phyloP scores from a whole-genome alignment of 2,329 filamentous ascomycete species.

The Chrysoporthe cubensis region DNA sequence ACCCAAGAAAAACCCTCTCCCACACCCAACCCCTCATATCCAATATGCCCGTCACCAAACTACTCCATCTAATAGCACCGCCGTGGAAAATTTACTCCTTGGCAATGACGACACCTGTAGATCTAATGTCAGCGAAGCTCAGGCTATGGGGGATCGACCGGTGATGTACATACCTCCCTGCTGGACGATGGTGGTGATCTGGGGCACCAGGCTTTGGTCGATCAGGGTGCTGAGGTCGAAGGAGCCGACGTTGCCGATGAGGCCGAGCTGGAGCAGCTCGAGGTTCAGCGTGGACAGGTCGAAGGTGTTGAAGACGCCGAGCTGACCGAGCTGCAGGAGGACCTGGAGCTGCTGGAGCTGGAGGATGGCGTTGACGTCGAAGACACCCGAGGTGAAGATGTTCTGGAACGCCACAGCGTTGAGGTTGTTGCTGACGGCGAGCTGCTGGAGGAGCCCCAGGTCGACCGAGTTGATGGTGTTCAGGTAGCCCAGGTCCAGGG shows the following conservation, averaged over 20 bases:
- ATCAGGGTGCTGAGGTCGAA: conserved; percentile 36
- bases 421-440: conserved; percentile 50
- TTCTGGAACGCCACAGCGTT: conserved; percentile 47
- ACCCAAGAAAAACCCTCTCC: conserved; percentile 5
- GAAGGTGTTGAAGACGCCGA: conserved; percentile 37
- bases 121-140: not conserved
- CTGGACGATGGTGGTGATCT: conserved; percentile 31
- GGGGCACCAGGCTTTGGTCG: conserved; percentile 31
- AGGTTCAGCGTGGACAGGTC: conserved; percentile 35
- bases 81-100: conserved; percentile 9
- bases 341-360: conserved; percentile 47
- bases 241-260: conserved; percentile 33
- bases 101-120: not conserved
- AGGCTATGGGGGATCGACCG: too few relatives aligned
- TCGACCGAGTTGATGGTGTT: conserved; percentile 52
- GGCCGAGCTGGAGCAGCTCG: conserved; percentile 35
- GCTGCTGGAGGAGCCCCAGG: conserved; percentile 46
- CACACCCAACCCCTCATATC: not conserved
- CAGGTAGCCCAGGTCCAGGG: conserved; percentile 49
- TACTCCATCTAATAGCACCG: not conserved
- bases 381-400: conserved; percentile 45
- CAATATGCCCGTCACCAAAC: not conserved
- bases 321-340: conserved; percentile 40
- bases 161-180: conserved; percentile 21
- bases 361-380: conserved; percentile 47